Conservation (phyloP, 2,329 filamentous ascomycete genomes). For the Lithohypha guttulata region DNA sequence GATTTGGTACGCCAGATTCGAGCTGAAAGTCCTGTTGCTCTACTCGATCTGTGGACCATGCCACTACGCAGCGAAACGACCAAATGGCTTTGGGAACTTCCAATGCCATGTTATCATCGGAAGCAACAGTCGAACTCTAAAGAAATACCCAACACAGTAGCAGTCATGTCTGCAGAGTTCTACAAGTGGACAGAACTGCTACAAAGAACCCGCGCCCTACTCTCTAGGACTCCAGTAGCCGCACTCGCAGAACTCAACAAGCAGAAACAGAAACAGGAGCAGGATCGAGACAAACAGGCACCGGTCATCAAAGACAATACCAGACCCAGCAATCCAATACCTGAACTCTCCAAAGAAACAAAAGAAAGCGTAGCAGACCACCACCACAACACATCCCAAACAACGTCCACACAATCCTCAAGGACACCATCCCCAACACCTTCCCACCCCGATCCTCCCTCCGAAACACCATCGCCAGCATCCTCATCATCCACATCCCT, state of each 20-base stretch:
- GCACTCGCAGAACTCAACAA: conserved; percentile 12
- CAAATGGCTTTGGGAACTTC: conserved; percentile 56
- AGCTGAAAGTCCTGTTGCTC: conserved; percentile 51
- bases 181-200: conserved; percentile 68
- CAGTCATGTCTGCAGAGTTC: conserved; percentile 66
- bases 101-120: conserved; percentile 55
- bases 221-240: conserved; percentile 46
- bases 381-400: background rate
- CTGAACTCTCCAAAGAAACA: background rate
- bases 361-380: background rate
- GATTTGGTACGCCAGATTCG: conserved; percentile 57
- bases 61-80: conserved; percentile 56
- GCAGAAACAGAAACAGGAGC: conserved; percentile 8
- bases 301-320: background rate
- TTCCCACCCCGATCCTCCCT: background rate
- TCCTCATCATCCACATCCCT: background rate
- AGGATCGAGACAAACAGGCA: too few relatives aligned
- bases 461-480: background rate
- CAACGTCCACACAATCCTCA: background rate
- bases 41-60: conserved; percentile 74
- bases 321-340: background rate
- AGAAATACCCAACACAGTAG: conserved; percentile 44
- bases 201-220: conserved; percentile 53
- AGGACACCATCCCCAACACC: background rate
- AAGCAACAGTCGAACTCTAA: conserved; percentile 37